Percentiles rank a stretch among this genome's conserved stretches.
Evolutionary conservation across 23 red algal species (phyloP).

Genomic region (Chondrus crispus): DNA sequence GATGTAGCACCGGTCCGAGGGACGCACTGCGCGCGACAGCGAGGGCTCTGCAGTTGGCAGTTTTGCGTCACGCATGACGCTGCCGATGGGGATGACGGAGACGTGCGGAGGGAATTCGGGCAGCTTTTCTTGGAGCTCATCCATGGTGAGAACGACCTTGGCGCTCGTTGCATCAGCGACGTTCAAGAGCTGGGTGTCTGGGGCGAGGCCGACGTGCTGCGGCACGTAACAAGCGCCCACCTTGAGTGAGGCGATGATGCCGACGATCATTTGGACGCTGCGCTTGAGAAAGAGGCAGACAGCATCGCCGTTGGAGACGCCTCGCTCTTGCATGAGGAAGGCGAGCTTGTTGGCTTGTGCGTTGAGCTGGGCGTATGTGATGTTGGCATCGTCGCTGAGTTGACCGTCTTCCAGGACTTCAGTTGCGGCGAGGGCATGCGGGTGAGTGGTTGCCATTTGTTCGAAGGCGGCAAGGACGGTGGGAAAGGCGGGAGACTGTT

Average conservation of each 20-base stretch:
- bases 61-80: neutral
- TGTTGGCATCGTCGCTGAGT: neutral
- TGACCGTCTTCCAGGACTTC: neutral
- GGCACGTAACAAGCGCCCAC: constrained; percentile 34
- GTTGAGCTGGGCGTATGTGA: neutral
- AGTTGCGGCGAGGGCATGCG: neutral
- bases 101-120: neutral
- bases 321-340: neutral
- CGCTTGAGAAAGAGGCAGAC: constrained; percentile 36
- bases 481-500: neutral
- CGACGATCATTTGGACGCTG: constrained; percentile 23
- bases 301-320: neutral
- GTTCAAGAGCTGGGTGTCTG: neutral
- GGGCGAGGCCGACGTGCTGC: constrained; percentile 27
- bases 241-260: constrained; percentile 1
- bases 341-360: neutral
- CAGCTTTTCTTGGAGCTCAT: neutral
- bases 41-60: neutral
- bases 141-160: neutral
- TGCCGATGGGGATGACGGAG: neutral
- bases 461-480: constrained; percentile 1
- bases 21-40: neutral
- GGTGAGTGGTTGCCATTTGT: neutral
- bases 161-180: constrained; percentile 2
- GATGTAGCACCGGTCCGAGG: constrained; percentile 24